Evolutionary conservation across 2,329 filamentous ascomycete species (phyloP), one percentile per base, ranked within the genome.

Genomic region (Xylaria sp.): DNA sequence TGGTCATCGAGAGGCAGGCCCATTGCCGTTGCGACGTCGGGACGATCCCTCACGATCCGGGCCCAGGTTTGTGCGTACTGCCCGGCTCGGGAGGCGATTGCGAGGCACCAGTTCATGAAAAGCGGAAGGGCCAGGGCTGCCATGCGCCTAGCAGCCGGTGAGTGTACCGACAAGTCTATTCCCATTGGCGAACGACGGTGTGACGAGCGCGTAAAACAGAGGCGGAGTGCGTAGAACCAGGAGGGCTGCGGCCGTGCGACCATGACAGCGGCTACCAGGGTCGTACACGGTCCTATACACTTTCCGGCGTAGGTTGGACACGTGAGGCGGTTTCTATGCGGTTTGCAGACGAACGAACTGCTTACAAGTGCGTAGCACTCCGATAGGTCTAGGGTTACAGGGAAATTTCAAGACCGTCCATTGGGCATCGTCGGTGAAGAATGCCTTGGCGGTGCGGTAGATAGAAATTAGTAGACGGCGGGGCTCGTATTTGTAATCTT

Each of bases 91-190:
- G 54, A 44, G 59, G 56, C 19, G 45, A 11, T 18, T 59, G 54
- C 11, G 40, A 41, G 16, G 55, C 48, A 29, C 22, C 29, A n/a
- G 6, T 49, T 43, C 29, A 40, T 42, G 9, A 55, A 48, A 24
- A 68, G 52, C 19, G 63, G 54, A 20, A 67, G 58, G 52, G 66
- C 65, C 1, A 62, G 68, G 48, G 66, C 62, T 13, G 45, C 62
- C 41, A 69, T 69, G 16, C 62, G 66, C 46, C 56, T 63, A 7
- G 65, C 63, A 19, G 62, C 51, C 26, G 61, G 53, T 11, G 64
- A 24, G 45, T 45, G 45, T 39, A 26, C 18, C 8, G 43, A 39
- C 21, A 61, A 52, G 44, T 50, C 26, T 56, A 55, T 60, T 24
- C 17, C 50, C 26, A 4, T 45, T 21, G 39, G 26, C 26, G n/a